A percentile compares a stretch with the other conserved stretches of the same genome.
Evolutionary conservation across 2,329 filamentous ascomycete species (phyloP).

Genomic region (Beauveria asiatica): DNA sequence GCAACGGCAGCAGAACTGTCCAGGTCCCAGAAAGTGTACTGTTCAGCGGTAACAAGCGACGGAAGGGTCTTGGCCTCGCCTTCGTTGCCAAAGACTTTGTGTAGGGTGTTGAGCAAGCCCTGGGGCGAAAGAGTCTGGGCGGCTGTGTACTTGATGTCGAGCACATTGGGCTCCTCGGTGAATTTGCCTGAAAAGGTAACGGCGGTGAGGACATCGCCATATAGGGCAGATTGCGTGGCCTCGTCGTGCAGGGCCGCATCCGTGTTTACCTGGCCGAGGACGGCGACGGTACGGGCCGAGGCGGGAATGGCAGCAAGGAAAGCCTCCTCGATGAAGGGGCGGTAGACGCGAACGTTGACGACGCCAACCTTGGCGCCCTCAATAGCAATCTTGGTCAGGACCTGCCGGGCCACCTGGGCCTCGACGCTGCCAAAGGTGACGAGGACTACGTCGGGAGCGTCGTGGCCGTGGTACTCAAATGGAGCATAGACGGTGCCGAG

Average conservation of each 20-base stretch:
- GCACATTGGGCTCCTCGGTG: slow-evolving; percentile 52
- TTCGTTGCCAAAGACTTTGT: slow-evolving; percentile 47
- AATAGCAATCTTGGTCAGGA: slow-evolving; percentile 62
- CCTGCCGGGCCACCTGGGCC: slow-evolving; percentile 74
- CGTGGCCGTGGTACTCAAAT: slow-evolving; percentile 90
- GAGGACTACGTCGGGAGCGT: slow-evolving; percentile 68
- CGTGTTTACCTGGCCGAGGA: slow-evolving; percentile 80
- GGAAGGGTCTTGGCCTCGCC: slow-evolving; percentile 33
- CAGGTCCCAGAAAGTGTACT: slow-evolving; percentile 91
- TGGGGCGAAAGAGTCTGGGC: slow-evolving; percentile 48
- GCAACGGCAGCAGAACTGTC: slow-evolving; percentile 62
- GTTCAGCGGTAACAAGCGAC: slow-evolving; percentile 53
- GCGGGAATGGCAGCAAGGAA: slow-evolving; percentile 76
- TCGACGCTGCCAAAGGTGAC: slow-evolving; percentile 92
- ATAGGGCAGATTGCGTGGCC: slow-evolving; percentile 57
- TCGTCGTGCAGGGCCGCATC: slow-evolving; percentile 40
- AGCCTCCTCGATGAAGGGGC: slow-evolving; percentile 89
- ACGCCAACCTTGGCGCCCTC: slow-evolving; percentile 75
- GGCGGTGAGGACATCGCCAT: slow-evolving; percentile 82
- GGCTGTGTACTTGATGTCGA: slow-evolving; percentile 86
- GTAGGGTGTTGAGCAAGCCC: slow-evolving; percentile 41
- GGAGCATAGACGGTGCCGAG: slow-evolving; percentile 87
- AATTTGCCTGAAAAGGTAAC: slow-evolving; percentile 69
- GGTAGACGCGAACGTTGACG: slow-evolving; percentile 86
- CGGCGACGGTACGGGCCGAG: slow-evolving; percentile 66